Percentiles rank a stretch among this genome's conserved stretches.
Conservation (phyloP, 1,284 basidiomycete genomes). For the Coriolopsis trogii region DNA sequence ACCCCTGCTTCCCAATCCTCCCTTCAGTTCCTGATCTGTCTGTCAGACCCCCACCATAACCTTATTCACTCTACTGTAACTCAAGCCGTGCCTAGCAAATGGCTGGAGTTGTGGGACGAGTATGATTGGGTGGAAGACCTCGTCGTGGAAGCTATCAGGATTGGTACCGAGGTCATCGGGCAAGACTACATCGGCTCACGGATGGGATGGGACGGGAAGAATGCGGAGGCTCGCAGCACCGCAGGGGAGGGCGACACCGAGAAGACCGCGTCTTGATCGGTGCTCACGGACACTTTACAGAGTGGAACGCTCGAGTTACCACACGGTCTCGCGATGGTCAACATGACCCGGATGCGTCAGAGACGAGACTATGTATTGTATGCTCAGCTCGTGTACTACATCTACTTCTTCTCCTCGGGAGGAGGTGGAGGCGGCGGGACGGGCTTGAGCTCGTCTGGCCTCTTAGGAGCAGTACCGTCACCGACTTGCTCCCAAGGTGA, state of each 20-base stretch:
- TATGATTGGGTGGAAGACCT: conserved; percentile 96
- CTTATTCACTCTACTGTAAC: conserved; percentile 78
- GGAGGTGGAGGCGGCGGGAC: conserved; percentile 67
- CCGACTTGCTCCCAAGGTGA: conserved; percentile 99
- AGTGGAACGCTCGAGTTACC: no score
- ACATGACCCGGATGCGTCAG: neutral
- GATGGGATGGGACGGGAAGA: conserved; percentile 70
- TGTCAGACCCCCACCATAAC: conserved; percentile 82
- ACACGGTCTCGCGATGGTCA: conserved; percentile 1
- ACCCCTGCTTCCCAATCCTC: conserved; percentile 46
- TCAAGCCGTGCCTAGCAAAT: conserved; percentile 78
- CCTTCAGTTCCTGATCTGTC: conserved; percentile 84
- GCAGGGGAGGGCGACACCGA: conserved; percentile 23
- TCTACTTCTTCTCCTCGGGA: conserved; percentile 72
- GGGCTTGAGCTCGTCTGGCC: conserved; percentile 72
- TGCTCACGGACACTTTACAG: no score
- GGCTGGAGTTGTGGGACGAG: conserved; percentile 88
- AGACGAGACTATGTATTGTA: conserved; percentile 7
- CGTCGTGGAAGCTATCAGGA: conserved; percentile 81
- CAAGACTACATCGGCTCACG: conserved; percentile 84
- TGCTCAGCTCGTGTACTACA: neutral
- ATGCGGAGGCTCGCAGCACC: conserved; percentile 13
- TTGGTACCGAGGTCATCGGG: conserved; percentile 84
- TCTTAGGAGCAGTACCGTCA: conserved; percentile 73
- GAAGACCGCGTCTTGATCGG: conserved; percentile 18